Conservation (phyloP, 495 filamentous ascomycete species). For the Xylaria flabelliformis region DNA sequence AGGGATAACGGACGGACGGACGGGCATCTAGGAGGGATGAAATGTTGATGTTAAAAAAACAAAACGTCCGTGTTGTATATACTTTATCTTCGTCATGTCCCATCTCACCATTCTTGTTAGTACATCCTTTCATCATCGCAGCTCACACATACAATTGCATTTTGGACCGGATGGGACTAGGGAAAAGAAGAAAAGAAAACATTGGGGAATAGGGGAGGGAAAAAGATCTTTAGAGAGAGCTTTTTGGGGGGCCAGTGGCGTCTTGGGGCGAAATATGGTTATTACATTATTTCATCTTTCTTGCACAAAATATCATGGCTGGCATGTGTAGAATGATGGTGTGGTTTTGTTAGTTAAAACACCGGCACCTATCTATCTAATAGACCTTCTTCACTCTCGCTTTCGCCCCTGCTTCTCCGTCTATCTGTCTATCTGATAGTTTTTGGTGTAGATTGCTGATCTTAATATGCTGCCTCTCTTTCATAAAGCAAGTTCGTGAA, state of each 20-base stretch:
- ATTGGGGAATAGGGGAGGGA: neutral
- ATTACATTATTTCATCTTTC: neutral
- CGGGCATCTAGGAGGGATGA: neutral
- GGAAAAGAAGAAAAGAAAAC: neutral
- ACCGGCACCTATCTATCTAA: neutral
- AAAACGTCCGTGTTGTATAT: slow-evolving; percentile 13
- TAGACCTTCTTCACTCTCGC: slow-evolving; percentile 8
- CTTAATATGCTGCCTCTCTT: neutral
- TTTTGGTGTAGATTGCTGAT: neutral
- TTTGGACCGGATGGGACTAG: neutral
- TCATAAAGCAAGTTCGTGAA: neutral
- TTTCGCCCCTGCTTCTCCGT: neutral
- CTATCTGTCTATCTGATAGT: neutral
- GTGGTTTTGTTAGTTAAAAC: no score
- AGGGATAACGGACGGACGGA: neutral
- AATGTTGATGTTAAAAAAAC: neutral
- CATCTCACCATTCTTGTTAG: slow-evolving; percentile 4
- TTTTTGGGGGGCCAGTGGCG: neutral
- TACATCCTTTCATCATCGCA: neutral
- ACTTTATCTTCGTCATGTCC: neutral
- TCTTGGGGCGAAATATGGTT: neutral
- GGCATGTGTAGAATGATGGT: neutral
- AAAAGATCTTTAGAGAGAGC: neutral
- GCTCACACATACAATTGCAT: slow-evolving; percentile 7
- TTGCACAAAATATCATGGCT: neutral